A percentile compares a stretch with the other conserved stretches of the same genome.
Evolutionary conservation across 441 rosid species (phyloP).

Genomic region (Biscutella laevigata): DNA sequence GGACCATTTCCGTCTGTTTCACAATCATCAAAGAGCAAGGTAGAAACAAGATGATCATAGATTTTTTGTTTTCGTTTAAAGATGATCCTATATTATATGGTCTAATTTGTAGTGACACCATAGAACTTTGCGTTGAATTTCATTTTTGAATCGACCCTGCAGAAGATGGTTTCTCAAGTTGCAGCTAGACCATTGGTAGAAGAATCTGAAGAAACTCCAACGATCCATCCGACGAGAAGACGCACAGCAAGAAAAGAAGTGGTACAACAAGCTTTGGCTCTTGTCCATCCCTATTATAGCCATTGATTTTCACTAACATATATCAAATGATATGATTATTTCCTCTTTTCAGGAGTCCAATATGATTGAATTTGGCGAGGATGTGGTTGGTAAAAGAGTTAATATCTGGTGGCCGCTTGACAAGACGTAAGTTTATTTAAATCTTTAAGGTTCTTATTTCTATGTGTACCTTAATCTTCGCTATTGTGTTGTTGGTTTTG

Average conservation of each 20-base stretch:
- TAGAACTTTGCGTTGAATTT: constrained; percentile 9
- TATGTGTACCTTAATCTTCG: background rate
- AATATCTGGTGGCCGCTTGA: constrained; percentile 91
- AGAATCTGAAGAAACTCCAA: constrained; percentile 29
- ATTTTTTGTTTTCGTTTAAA: background rate
- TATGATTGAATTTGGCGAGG: constrained; percentile 28
- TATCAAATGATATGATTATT: background rate
- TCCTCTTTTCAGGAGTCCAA: constrained; percentile 36
- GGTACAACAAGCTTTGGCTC: constrained; percentile 27
- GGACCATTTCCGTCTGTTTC: constrained; percentile 15
- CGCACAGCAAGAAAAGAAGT: constrained; percentile 37
- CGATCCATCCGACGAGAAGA: constrained; percentile 31
- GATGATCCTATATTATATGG: too few species aligned
- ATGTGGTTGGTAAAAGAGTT: constrained; percentile 50
- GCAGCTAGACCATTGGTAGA: constrained; percentile 22
- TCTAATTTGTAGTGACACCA: too few species aligned
- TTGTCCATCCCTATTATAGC: background rate
- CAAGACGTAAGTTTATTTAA: constrained; percentile 36
- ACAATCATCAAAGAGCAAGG: constrained; percentile 35
- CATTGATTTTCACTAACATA: background rate
- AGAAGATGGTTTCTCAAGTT: constrained; percentile 30
- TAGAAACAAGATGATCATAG: constrained; percentile 15
- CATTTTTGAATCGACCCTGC: constrained; percentile 17
- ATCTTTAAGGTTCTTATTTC: constrained; percentile 1
- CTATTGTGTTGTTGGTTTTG: constrained; percentile 1